Conservation (phyloP, 352 stramenopile genomes). For the Phytophthora citricola region DNA sequence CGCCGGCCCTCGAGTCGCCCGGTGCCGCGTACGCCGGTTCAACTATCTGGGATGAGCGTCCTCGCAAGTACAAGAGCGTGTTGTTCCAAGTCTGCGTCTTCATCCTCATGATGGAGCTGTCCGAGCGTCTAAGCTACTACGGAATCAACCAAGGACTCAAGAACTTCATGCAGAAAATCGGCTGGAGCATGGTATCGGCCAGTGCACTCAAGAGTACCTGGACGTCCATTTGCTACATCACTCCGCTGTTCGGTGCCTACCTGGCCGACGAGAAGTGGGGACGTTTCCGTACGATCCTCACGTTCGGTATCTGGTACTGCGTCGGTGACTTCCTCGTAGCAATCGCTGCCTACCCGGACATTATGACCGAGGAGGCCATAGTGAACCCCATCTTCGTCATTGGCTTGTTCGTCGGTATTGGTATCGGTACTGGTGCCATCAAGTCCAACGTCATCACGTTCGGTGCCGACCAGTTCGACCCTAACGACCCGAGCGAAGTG, state of each 20-base stretch:
- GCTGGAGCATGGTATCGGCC: conserved; percentile 60
- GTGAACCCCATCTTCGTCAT: conserved; percentile 67
- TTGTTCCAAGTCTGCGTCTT: conserved; percentile 61
- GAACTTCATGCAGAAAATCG: conserved; percentile 82
- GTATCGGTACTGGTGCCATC: conserved; percentile 21
- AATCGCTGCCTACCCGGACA: conserved; percentile 56
- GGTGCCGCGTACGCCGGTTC: conserved; percentile 10
- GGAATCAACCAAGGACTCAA: conserved; percentile 87
- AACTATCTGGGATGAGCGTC: conserved; percentile 52
- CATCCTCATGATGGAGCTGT: conserved; percentile 36
- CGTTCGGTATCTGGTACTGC: conserved; percentile 70
- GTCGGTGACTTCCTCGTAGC: conserved; percentile 65
- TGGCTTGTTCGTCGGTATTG: conserved; percentile 50
- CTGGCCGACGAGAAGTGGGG: conserved; percentile 62
- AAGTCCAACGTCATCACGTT: conserved; percentile 27
- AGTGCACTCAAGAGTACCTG: conserved; percentile 58
- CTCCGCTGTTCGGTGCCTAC: conserved; percentile 30
- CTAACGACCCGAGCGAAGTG: conserved; percentile 13
- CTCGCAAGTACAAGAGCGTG: conserved; percentile 68
- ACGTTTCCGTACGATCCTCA: conserved; percentile 62
- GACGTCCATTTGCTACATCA: conserved; percentile 35
- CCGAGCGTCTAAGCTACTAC: conserved; percentile 65
- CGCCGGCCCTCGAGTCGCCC: conserved; percentile 34
- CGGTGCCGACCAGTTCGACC: conserved; percentile 18
- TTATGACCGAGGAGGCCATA: conserved; percentile 46